Conservation (phyloP, 2,329 filamentous ascomycete genomes). For the Macrophomina tecta region DNA sequence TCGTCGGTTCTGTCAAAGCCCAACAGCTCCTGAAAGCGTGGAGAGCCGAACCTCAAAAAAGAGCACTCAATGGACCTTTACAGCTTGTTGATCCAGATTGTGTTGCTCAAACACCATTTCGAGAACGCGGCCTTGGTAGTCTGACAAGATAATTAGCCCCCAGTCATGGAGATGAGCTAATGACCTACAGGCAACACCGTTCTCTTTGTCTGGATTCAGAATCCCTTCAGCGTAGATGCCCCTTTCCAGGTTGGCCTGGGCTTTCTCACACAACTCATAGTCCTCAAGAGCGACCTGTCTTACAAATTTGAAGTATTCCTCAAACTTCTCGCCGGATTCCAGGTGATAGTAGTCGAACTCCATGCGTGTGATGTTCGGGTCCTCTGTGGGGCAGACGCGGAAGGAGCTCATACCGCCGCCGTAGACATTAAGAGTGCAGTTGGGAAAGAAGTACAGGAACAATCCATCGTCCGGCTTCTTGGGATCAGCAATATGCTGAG, state of each 20-base stretch:
- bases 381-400: conserved; percentile 59
- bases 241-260: conserved; percentile 59
- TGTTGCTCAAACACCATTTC: conserved; percentile 54
- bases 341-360: conserved; percentile 66
- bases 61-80: neutral
- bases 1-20: neutral
- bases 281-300: conserved; percentile 63
- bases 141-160: conserved; percentile 37
- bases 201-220: conserved; percentile 62
- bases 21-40: neutral
- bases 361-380: conserved; percentile 60
- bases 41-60: neutral
- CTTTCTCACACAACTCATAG: conserved; percentile 63
- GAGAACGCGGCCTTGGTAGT: conserved; percentile 55
- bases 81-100: conserved; percentile 40
- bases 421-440: conserved; percentile 63
- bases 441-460: conserved; percentile 65
- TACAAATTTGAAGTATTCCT: conserved; percentile 63
- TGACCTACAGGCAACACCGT: conserved; percentile 57
- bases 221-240: conserved; percentile 63
- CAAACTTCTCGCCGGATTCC: conserved; percentile 59
- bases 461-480: conserved; percentile 60
- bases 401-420: conserved; percentile 65
- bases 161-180: conserved; percentile 26
- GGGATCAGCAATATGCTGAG: conserved; percentile 62